phyloP scores from a whole-genome alignment of 257 asterid species.

The Fraxinus americana region DNA sequence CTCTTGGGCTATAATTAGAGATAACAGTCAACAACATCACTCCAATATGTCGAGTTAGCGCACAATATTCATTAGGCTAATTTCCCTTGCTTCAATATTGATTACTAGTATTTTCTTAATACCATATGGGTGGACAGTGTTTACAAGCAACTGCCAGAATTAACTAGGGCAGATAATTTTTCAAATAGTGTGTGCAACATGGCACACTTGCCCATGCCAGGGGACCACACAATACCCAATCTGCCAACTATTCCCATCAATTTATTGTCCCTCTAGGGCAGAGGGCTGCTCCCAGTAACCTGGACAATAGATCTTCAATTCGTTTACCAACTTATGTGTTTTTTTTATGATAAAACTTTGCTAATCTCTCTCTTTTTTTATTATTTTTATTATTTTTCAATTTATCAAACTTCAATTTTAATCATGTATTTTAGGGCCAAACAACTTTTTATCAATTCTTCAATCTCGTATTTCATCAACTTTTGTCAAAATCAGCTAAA shows the following conservation, averaged over 20 bases:
- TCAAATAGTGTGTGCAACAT: conserved; percentile 16
- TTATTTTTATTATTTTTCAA: no score
- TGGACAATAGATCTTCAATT: background rate
- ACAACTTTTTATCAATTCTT: no score
- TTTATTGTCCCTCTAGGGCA: background rate
- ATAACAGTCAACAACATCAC: background rate
- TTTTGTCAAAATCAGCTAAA: no score
- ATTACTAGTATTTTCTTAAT: conserved; percentile 16
- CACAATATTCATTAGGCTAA: background rate
- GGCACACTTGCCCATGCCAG: conserved; percentile 50
- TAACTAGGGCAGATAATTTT: conserved; percentile 29
- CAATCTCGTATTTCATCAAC: no score
- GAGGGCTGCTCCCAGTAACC: background rate
- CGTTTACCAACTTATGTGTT: background rate
- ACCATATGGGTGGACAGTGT: conserved; percentile 9
- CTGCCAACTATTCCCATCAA: background rate
- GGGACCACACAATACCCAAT: conserved; percentile 46
- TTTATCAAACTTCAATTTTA: no score
- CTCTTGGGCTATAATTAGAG: background rate
- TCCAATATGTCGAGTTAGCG: background rate
- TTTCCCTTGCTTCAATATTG: conserved; percentile 12
- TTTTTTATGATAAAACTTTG: no score
- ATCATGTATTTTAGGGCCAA: no score
- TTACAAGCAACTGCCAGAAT: conserved; percentile 26
- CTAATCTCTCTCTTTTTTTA: no score